Conservation (phyloP, 768 basidiomycete species). For the Phylloporus sp. region DNA sequence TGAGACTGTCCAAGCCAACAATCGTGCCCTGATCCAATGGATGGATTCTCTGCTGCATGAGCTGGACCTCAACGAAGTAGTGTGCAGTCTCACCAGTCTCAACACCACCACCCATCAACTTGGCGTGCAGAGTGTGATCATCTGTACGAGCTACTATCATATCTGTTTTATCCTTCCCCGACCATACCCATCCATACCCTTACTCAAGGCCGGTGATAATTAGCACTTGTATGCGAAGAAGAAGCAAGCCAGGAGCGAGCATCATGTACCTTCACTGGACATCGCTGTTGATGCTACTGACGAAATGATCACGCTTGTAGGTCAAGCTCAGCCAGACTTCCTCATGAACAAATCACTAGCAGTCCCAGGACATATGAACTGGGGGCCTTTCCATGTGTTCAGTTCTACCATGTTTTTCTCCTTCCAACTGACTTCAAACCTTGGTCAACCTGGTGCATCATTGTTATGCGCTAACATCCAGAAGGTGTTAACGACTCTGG, state of each 20-base stretch:
- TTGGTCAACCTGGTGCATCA: slow-evolving; percentile 73
- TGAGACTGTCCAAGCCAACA: slow-evolving; percentile 67
- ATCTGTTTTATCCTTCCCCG: slow-evolving; percentile 83
- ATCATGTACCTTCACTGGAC: slow-evolving; percentile 58
- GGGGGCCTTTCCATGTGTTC: slow-evolving; percentile 82
- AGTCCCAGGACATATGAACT: slow-evolving; percentile 80
- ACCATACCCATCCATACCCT: slow-evolving; percentile 52
- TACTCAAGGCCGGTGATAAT: slow-evolving; percentile 24
- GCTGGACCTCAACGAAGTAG: slow-evolving; percentile 73
- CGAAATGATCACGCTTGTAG: slow-evolving; percentile 73
- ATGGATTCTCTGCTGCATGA: slow-evolving; percentile 72
- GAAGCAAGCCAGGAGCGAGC: slow-evolving; percentile 33
- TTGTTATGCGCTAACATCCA: slow-evolving; percentile 74
- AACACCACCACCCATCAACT: slow-evolving; percentile 57
- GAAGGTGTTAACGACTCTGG: slow-evolving; percentile 62
- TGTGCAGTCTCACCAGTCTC: slow-evolving; percentile 64
- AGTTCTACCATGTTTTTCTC: slow-evolving; percentile 89
- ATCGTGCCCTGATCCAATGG: slow-evolving; percentile 69
- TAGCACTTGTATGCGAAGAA: slow-evolving; percentile 28
- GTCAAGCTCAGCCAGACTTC: slow-evolving; percentile 73
- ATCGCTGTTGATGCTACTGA: slow-evolving; percentile 77
- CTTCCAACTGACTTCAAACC: slow-evolving; percentile 80
- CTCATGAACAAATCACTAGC: slow-evolving; percentile 62
- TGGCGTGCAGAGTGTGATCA: slow-evolving; percentile 79
- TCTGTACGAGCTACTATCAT: slow-evolving; percentile 73